Evolutionary conservation across 305 asterid species (phyloP).

Genomic region (Caryopteris hybrid): DNA sequence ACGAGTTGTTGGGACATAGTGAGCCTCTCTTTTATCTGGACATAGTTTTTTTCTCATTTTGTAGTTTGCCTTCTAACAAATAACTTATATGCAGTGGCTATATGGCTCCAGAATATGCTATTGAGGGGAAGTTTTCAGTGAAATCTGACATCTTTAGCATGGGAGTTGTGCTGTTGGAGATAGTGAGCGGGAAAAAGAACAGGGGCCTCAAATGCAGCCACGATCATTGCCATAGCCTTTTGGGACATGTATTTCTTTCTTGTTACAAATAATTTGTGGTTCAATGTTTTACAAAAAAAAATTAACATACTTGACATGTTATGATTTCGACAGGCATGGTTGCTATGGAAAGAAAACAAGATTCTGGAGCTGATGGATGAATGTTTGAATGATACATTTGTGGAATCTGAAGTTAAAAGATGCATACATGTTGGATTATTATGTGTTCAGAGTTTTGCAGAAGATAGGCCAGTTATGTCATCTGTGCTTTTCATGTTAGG

Average conservation of each 20-base stretch:
- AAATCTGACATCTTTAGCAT: slow-evolving; percentile 35
- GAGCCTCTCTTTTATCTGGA: too few species aligned
- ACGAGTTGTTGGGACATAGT: slow-evolving; percentile 35
- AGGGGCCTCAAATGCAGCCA: slow-evolving; percentile 13
- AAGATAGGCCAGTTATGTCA: slow-evolving; percentile 27
- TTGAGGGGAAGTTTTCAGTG: slow-evolving; percentile 34
- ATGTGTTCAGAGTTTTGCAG: slow-evolving; percentile 23
- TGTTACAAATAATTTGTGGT: neutral
- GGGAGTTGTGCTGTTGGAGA: slow-evolving; percentile 34
- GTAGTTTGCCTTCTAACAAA: neutral
- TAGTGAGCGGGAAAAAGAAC: slow-evolving; percentile 31
- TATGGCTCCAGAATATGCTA: slow-evolving; percentile 44
- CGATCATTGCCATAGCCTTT: slow-evolving; percentile 22
- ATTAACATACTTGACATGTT: neutral
- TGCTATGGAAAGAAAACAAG: neutral
- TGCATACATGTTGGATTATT: slow-evolving; percentile 30
- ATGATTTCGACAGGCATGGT: neutral
- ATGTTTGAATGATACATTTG: neutral
- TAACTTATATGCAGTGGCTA: slow-evolving; percentile 18
- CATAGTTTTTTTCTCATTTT: neutral
- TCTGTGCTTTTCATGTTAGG: slow-evolving; percentile 32
- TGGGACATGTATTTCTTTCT: slow-evolving; percentile 28
- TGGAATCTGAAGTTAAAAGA: slow-evolving; percentile 20
- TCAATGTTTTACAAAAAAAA: neutral
- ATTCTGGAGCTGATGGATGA: neutral